These are phyloP conservation scores for Phoma sp. DNA, from an alignment of 2,329 filamentous ascomycete species.

Conservation along the genomic window DNA sequence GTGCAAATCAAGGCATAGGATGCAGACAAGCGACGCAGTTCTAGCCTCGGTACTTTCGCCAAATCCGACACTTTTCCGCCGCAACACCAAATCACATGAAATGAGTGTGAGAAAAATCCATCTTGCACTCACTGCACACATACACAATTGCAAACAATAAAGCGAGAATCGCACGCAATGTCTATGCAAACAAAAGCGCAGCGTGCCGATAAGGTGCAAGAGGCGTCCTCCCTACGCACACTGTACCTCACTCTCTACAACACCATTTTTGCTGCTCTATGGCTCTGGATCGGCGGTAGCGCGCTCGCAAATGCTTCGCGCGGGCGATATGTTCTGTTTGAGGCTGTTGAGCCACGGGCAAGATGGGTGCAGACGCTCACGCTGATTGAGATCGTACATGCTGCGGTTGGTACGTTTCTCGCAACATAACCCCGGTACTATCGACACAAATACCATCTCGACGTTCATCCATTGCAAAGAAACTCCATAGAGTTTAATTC, in stretches of 20 bases:
- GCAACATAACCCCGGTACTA: too few species aligned
- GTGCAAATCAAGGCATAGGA: background rate
- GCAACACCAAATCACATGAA: conserved; percentile 5
- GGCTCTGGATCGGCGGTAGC: conserved; percentile 19
- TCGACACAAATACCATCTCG: too few species aligned
- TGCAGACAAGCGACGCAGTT: conserved; percentile 5
- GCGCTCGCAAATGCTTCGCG: background rate
- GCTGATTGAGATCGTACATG: conserved; percentile 30
- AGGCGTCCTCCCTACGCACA: background rate
- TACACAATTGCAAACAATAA: too few species aligned
- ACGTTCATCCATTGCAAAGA: too few species aligned
- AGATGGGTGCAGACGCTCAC: conserved; percentile 31
- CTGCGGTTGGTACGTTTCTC: conserved; percentile 20
- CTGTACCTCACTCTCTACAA: conserved; percentile 34
- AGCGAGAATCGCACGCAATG: background rate
- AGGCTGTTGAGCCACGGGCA: conserved; percentile 16
- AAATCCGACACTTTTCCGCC: conserved; percentile 9
- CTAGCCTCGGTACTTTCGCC: conserved; percentile 18
- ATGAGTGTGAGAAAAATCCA: too few species aligned
- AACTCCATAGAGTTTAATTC: too few species aligned
- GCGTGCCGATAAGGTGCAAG: background rate
- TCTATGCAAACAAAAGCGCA: background rate
- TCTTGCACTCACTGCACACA: too few species aligned
- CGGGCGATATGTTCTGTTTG: conserved; percentile 18
- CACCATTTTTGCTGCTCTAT: conserved; percentile 26